Evolutionary conservation across 106 monocot genomes (phyloP).

Genomic region (Posidonia australis): DNA sequence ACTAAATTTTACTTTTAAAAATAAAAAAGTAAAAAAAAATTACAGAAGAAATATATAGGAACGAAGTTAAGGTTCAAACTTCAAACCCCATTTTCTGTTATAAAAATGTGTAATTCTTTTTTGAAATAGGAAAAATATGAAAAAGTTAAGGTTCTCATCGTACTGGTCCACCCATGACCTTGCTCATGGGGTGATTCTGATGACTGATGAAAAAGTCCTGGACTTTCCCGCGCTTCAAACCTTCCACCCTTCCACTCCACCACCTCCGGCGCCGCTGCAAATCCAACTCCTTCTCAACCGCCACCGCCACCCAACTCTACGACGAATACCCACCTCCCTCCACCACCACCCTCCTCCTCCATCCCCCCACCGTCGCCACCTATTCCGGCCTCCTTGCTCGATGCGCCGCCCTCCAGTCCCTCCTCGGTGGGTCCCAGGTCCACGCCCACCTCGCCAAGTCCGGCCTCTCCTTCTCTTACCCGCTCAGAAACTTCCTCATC

Average conservation of each 20-base stretch:
- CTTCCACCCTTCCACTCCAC: neutral
- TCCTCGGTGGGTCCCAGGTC: conserved; percentile 17
- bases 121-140: too few relatives aligned
- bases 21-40: too few relatives aligned
- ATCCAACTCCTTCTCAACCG: neutral
- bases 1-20: too few relatives aligned
- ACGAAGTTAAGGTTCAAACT: too few relatives aligned
- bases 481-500: conserved; percentile 41
- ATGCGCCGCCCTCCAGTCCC: conserved; percentile 5
- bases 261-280: neutral
- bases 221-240: neutral
- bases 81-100: too few relatives aligned
- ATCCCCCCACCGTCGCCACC: neutral
- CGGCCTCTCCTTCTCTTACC: conserved; percentile 18
- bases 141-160: too few relatives aligned
- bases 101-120: too few relatives aligned
- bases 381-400: neutral
- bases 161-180: too few relatives aligned
- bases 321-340: neutral
- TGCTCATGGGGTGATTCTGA: too few relatives aligned
- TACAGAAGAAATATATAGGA: too few relatives aligned
- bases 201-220: neutral
- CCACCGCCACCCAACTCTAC: neutral
- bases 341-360: neutral
- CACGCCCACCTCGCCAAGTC: conserved; percentile 41